Conservation (phyloP, 2,329 filamentous ascomycete genomes). For the Hymenoscyphus scutula region DNA sequence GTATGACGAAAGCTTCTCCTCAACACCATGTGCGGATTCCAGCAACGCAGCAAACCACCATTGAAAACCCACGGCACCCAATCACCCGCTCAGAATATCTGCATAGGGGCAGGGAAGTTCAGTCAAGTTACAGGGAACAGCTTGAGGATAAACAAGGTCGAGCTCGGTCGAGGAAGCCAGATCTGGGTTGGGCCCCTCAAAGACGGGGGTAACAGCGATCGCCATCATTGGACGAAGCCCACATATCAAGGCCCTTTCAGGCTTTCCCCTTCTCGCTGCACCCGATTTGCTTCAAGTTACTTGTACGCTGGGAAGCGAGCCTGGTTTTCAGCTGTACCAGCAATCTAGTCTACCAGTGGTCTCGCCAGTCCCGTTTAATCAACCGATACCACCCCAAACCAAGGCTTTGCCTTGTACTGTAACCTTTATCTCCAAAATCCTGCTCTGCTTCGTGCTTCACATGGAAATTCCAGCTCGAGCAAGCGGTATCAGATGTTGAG, state of each 20-base stretch:
- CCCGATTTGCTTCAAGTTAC: conserved; percentile 1
- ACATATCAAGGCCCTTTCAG: no score
- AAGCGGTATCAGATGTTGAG: no score
- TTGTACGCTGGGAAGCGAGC: not conserved
- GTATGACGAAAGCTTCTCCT: not conserved
- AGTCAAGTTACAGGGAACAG: not conserved
- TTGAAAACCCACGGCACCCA: not conserved
- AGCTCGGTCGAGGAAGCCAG: not conserved
- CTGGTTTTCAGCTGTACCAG: not conserved
- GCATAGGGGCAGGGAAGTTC: not conserved
- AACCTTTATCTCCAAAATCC: no score
- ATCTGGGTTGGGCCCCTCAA: not conserved
- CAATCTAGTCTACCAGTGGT: no score
- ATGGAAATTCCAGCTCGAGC: no score
- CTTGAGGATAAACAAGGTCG: not conserved
- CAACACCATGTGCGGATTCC: not conserved
- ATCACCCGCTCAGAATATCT: not conserved
- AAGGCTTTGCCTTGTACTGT: no score
- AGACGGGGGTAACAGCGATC: not conserved
- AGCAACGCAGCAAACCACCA: not conserved
- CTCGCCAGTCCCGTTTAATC: no score
- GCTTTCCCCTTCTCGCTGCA: not conserved
- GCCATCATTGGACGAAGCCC: not conserved
- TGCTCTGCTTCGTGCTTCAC: no score
- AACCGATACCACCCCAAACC: no score